These are phyloP conservation scores for Colletotrichum agaves DNA, from an alignment of 2,329 filamentous ascomycete genomes.

Conservation along the genomic window DNA sequence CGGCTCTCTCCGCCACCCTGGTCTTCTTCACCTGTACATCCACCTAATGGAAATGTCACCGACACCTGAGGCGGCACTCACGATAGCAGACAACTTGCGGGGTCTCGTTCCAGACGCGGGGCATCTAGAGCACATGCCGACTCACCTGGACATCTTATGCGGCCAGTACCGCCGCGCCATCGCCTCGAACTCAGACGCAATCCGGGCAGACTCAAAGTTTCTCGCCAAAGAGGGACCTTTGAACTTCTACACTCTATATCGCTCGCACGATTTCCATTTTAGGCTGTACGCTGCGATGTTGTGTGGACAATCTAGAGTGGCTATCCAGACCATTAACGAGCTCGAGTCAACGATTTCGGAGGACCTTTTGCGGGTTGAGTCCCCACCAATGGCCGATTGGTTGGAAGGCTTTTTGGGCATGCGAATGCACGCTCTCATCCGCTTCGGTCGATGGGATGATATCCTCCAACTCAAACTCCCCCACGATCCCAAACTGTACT, in stretches of 20 bases:
- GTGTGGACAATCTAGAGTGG: conserved; percentile 70
- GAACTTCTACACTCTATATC: conserved; percentile 83
- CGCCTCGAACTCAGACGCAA: conserved; percentile 73
- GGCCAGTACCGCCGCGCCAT: conserved; percentile 78
- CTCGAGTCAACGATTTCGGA: conserved; percentile 73
- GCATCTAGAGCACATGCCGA: conserved; percentile 81
- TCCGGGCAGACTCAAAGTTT: conserved; percentile 75
- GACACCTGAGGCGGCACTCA: conserved; percentile 70
- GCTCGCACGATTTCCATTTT: conserved; percentile 80
- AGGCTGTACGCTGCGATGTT: conserved; percentile 84
- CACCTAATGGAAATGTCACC: conserved; percentile 83
- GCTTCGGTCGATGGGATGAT: conserved; percentile 79
- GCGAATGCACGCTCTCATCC: conserved; percentile 74
- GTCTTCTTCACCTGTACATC: conserved; percentile 79
- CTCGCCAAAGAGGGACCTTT: conserved; percentile 66
- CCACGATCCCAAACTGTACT: conserved; percentile 69
- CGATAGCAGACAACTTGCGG: conserved; percentile 70
- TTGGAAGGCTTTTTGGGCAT: conserved; percentile 77
- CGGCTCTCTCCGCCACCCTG: conserved; percentile 68
- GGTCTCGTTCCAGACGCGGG: conserved; percentile 75
- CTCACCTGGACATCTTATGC: conserved; percentile 78
- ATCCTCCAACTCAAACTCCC: conserved; percentile 68
- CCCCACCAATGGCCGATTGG: conserved; percentile 83
- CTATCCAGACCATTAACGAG: conserved; percentile 67
- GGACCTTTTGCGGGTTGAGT: conserved; percentile 69